These are phyloP conservation scores for Hypoxylon crocopeplum DNA, from an alignment of 495 filamentous ascomycete genomes.

Conservation along the genomic window DNA sequence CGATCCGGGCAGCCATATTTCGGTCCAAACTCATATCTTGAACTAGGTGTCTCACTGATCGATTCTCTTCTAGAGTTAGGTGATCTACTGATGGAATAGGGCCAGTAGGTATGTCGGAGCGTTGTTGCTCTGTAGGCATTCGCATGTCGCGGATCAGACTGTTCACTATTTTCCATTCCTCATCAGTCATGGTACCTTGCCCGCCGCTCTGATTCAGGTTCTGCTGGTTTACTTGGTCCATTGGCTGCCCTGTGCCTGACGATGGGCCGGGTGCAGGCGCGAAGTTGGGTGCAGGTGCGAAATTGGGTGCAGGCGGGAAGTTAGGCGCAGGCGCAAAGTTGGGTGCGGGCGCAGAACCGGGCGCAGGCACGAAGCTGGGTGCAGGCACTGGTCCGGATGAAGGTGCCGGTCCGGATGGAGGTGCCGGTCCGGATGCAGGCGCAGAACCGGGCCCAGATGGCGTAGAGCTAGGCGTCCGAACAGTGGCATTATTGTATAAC, in stretches of 20 bases:
- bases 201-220: too few species aligned
- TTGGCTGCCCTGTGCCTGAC: too few species aligned
- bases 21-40: constrained; percentile 8
- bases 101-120: neutral
- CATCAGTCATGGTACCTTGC: neutral
- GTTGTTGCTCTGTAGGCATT: too few species aligned
- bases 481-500: constrained; percentile 40
- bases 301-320: too few species aligned
- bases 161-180: neutral
- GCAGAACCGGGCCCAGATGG: neutral
- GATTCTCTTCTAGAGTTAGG: constrained; percentile 3
- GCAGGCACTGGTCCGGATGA: too few species aligned
- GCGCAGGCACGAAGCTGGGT: too few species aligned
- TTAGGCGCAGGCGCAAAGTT: too few species aligned
- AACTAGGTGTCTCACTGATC: neutral
- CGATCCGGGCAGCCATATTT: neutral
- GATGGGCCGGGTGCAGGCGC: too few species aligned
- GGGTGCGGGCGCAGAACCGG: too few species aligned
- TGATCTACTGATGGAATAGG: neutral
- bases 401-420: too few species aligned
- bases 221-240: too few species aligned
- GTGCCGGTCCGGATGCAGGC: neutral
- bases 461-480: constrained; percentile 35
- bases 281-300: too few species aligned
- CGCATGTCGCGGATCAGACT: neutral